Evolutionary conservation across 805 yeast genomes (phyloP).

Genomic region (Jamesozyma hellenica): DNA sequence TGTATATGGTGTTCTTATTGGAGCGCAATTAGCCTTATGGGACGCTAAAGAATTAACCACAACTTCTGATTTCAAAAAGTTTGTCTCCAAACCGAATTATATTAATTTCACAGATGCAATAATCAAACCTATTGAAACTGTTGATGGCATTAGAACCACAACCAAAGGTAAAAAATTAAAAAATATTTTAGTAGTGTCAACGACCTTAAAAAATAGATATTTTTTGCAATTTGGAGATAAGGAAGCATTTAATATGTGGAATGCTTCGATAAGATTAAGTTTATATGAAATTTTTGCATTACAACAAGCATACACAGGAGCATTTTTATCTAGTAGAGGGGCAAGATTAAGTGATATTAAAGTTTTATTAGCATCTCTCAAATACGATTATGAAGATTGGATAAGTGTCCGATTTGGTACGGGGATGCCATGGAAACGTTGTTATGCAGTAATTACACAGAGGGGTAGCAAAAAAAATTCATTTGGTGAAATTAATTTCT

Average conservation of each 20-base stretch:
- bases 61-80: constrained; percentile 38
- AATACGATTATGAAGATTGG: constrained; percentile 88
- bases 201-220: constrained; percentile 83
- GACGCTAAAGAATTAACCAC: constrained; percentile 59
- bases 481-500: constrained; percentile 67
- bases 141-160: constrained; percentile 51
- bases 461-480: constrained; percentile 36
- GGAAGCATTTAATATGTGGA: constrained; percentile 65
- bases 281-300: constrained; percentile 70
- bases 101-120: constrained; percentile 86
- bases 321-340: constrained; percentile 85
- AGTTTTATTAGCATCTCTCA: constrained; percentile 73
- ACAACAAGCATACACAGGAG: constrained; percentile 96
- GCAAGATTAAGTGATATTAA: constrained; percentile 77
- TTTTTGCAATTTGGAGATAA: constrained; percentile 65
- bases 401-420: constrained; percentile 88
- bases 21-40: constrained; percentile 90
- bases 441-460: constrained; percentile 83
- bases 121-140: constrained; percentile 56
- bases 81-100: constrained; percentile 71
- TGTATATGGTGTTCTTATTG: constrained; percentile 83
- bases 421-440: constrained; percentile 96
- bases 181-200: constrained; percentile 79
- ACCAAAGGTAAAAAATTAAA: constrained; percentile 40
- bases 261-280: constrained; percentile 70